Percentiles rank a stretch among this genome's conserved stretches.
Conservation (phyloP, 129 eudicot genomes). For the Logfia minima region DNA sequence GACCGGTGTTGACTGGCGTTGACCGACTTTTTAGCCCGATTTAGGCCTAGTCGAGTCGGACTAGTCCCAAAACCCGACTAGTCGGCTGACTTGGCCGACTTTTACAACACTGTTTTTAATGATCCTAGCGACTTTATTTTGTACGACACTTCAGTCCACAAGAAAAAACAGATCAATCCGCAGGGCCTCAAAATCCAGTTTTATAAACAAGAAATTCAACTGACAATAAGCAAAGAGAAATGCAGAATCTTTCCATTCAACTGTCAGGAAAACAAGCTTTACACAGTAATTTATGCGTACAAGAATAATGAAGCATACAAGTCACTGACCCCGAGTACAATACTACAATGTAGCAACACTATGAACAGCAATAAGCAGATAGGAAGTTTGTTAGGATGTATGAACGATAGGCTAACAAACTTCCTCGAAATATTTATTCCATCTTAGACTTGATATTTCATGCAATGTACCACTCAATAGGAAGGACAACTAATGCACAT, state of each 20-base stretch:
- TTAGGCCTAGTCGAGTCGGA: too few species aligned
- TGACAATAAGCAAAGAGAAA: too few species aligned
- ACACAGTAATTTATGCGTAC: background rate
- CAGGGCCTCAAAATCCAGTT: background rate
- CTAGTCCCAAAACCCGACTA: too few species aligned
- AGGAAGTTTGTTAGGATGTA: too few species aligned
- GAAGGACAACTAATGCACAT: background rate
- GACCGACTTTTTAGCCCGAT: too few species aligned
- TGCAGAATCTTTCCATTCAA: too few species aligned
- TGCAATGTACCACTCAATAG: background rate
- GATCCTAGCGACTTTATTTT: background rate
- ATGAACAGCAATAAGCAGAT: slow-evolving; percentile 5
- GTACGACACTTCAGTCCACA: background rate
- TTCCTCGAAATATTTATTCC: background rate
- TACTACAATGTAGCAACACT: background rate
- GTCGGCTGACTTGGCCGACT: too few species aligned
- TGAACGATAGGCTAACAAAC: background rate
- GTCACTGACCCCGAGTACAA: background rate
- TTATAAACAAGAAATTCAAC: background rate
- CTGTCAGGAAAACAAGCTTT: background rate
- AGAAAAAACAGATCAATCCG: background rate
- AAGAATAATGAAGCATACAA: background rate
- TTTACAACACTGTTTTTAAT: background rate
- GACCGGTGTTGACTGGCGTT: too few species aligned
- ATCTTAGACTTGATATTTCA: slow-evolving; percentile 3